Conservation (phyloP, 2,329 filamentous ascomycete genomes). For the Fusarium pseudoanthophilum region DNA sequence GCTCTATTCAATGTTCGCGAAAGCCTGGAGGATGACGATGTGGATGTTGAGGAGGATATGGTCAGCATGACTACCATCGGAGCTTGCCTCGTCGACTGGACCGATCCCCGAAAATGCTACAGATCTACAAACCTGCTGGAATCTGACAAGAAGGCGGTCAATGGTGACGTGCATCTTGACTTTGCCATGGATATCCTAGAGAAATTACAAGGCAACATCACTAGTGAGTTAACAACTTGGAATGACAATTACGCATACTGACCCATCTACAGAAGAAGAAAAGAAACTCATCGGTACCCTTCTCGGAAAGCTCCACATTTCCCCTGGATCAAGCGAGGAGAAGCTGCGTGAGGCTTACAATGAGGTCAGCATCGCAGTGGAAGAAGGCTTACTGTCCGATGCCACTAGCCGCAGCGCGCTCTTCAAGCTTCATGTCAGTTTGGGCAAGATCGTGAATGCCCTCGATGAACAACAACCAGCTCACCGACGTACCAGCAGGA, state of each 20-base stretch:
- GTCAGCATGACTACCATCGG: slow-evolving; percentile 82
- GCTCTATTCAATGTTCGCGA: slow-evolving; percentile 79
- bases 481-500: slow-evolving; percentile 57
- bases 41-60: slow-evolving; percentile 80
- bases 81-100: slow-evolving; percentile 91
- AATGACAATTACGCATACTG: slow-evolving; percentile 41
- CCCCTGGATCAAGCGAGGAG: slow-evolving; percentile 70
- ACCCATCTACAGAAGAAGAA: slow-evolving; percentile 74
- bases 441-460: slow-evolving; percentile 74
- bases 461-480: slow-evolving; percentile 59
- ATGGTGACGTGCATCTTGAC: slow-evolving; percentile 82
- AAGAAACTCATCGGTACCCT: slow-evolving; percentile 83
- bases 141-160: slow-evolving; percentile 70
- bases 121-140: slow-evolving; percentile 62
- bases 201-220: slow-evolving; percentile 72
- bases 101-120: slow-evolving; percentile 85
- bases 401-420: slow-evolving; percentile 71
- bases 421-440: slow-evolving; percentile 73
- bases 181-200: slow-evolving; percentile 83
- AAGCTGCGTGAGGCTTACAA: slow-evolving; percentile 68
- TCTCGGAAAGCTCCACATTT: slow-evolving; percentile 84
- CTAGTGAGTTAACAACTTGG: slow-evolving; percentile 64
- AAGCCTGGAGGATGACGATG: slow-evolving; percentile 78
- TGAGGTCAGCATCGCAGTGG: slow-evolving; percentile 70
- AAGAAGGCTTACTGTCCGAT: slow-evolving; percentile 68